A percentile compares a stretch with the other conserved stretches of the same genome.
phyloP scores from a whole-genome alignment of 139 green algal species.

The Pycnococcus provasolii region DNA sequence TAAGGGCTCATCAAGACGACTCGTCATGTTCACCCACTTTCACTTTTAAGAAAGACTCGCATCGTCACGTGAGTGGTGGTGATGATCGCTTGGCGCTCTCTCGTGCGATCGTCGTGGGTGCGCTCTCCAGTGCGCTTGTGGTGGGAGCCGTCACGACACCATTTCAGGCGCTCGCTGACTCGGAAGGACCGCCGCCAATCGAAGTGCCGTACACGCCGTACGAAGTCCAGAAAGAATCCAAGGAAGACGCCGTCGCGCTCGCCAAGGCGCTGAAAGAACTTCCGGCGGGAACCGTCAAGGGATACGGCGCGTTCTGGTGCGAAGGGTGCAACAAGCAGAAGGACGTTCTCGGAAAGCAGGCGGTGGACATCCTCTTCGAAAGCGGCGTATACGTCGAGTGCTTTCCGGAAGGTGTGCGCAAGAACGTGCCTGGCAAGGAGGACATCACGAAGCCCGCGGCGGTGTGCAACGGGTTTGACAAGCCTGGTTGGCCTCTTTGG shows the following conservation, averaged over 20 bases:
- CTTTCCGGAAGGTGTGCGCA: conserved; percentile 15
- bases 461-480: conserved; percentile 1
- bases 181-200: too few species aligned
- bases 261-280: conserved; percentile 16
- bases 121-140: too few species aligned
- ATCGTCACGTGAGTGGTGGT: too few species aligned
- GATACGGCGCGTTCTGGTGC: conserved; percentile 30
- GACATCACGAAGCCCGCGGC: conserved; percentile 10
- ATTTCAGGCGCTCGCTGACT: too few species aligned
- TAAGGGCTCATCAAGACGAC: too few species aligned
- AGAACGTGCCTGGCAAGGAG: neutral
- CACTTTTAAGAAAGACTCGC: too few species aligned
- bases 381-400: conserved; percentile 21
- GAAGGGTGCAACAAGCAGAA: conserved; percentile 29
- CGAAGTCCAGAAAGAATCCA: neutral
- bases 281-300: neutral
- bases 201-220: too few species aligned
- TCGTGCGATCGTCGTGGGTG: too few species aligned
- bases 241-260: conserved; percentile 9
- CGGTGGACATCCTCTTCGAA: neutral
- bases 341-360: conserved; percentile 21
- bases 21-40: too few species aligned
- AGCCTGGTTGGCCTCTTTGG: conserved; percentile 12
- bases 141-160: too few species aligned
- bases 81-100: too few species aligned